Conservation (phyloP, 73 alveolate species). For the Tetrahymena elliotti region DNA sequence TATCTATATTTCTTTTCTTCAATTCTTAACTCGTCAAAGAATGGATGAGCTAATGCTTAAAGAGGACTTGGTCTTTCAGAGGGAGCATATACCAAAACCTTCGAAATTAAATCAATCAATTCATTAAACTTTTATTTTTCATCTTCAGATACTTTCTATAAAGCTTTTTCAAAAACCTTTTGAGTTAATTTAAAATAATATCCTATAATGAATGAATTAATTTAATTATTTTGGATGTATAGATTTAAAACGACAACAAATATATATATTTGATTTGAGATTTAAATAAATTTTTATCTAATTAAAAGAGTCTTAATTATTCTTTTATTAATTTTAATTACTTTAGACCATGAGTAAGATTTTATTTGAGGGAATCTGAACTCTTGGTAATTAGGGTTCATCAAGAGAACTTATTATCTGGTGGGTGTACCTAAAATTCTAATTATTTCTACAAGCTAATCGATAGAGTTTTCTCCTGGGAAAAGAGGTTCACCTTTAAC, state of each 20-base stretch:
- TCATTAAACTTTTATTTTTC: slow-evolving; percentile 5
- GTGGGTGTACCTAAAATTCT: slow-evolving; percentile 91
- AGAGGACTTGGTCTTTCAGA: slow-evolving; percentile 64
- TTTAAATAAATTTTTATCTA: too few relatives aligned
- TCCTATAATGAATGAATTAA: not conserved
- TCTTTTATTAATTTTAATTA: slow-evolving; percentile 4
- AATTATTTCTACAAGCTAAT: slow-evolving; percentile 81
- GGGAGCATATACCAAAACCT: slow-evolving; percentile 74
- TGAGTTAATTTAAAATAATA: not conserved
- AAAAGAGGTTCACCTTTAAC: slow-evolving; percentile 75
- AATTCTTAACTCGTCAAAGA: slow-evolving; percentile 72
- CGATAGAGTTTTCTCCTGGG: slow-evolving; percentile 83
- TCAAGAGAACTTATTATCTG: slow-evolving; percentile 57
- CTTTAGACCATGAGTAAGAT: slow-evolving; percentile 63
- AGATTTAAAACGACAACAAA: too few relatives aligned
- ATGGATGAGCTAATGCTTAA: slow-evolving; percentile 80
- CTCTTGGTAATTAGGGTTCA: slow-evolving; percentile 85
- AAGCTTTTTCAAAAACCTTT: not conserved
- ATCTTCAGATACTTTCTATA: not conserved
- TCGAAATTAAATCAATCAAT: slow-evolving; percentile 60
- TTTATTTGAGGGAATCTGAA: slow-evolving; percentile 67
- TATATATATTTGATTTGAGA: too few relatives aligned
- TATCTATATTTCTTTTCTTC: not conserved
- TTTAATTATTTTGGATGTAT: too few relatives aligned
- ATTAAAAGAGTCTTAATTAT: slow-evolving; percentile 12